These are phyloP conservation scores for Rubroshorea leprosula DNA, from an alignment of 345 rosid genomes.

Conservation along the genomic window DNA sequence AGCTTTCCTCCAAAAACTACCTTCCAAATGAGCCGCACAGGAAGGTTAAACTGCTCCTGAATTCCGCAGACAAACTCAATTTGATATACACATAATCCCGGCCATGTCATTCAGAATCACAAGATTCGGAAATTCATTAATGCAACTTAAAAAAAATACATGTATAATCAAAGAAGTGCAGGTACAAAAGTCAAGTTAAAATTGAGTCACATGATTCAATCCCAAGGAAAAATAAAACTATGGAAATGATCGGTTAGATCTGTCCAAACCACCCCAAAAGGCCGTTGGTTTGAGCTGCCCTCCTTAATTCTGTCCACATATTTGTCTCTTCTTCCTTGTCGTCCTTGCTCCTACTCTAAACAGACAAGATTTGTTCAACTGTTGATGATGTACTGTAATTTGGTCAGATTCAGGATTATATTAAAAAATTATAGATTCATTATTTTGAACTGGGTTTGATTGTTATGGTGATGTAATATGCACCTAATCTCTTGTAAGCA, in stretches of 20 bases:
- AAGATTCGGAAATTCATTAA: not conserved
- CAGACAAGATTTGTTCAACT: constrained; percentile 26
- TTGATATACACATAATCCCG: not conserved
- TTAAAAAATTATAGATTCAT: constrained; percentile 4
- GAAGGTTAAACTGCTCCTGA: constrained; percentile 33
- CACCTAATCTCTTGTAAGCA: constrained; percentile 38
- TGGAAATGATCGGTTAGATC: not conserved
- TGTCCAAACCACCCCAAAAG: not conserved
- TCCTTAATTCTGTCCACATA: not conserved
- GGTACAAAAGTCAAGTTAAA: not conserved
- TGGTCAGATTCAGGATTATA: constrained; percentile 27
- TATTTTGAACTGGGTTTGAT: constrained; percentile 15
- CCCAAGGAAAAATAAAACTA: not conserved
- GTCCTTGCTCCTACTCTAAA: constrained; percentile 3
- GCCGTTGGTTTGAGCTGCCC: not conserved
- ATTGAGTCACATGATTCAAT: not conserved
- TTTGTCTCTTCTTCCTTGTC: not conserved
- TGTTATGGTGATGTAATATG: constrained; percentile 22
- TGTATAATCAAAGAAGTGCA: no score
- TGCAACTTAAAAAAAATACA: no score
- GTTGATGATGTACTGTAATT: constrained; percentile 18
- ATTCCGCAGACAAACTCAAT: not conserved
- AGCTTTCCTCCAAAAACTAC: constrained; percentile 23
- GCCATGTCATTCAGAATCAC: not conserved
- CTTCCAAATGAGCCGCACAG: constrained; percentile 18